These are phyloP conservation scores for Didymella pinodella DNA, from an alignment of 2,329 filamentous ascomycete species.

Conservation along the genomic window DNA sequence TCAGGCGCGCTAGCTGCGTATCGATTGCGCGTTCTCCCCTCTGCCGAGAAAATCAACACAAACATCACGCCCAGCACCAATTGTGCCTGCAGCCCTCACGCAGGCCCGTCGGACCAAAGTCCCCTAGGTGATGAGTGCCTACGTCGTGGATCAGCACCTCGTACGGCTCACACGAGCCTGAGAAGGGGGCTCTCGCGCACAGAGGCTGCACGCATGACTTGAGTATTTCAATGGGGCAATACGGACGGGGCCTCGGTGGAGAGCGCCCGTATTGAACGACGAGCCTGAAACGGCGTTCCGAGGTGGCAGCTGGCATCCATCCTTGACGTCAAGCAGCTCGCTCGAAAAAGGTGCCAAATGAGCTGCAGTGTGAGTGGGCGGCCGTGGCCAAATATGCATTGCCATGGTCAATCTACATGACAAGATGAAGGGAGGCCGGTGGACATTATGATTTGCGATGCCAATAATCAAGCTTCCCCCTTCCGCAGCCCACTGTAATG, in stretches of 20 bases:
- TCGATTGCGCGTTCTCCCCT: constrained; percentile 34
- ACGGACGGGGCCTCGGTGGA: constrained; percentile 16
- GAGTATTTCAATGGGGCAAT: constrained; percentile 18
- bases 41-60: constrained; percentile 15
- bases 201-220: constrained; percentile 18
- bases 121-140: constrained; percentile 3
- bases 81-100: background rate
- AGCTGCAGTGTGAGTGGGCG: constrained; percentile 12
- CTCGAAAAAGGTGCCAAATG: constrained; percentile 8
- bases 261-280: constrained; percentile 18
- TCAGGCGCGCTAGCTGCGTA: constrained; percentile 21
- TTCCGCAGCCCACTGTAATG: constrained; percentile 7
- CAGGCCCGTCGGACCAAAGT: background rate
- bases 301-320: constrained; percentile 15
- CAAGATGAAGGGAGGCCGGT: constrained; percentile 18
- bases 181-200: constrained; percentile 2
- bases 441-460: constrained; percentile 15
- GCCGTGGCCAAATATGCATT: constrained; percentile 16
- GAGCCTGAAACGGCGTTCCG: constrained; percentile 22
- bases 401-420: constrained; percentile 17
- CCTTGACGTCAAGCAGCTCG: constrained; percentile 27
- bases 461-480: constrained; percentile 1
- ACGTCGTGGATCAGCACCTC: background rate
- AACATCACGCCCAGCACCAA: constrained; percentile 5
- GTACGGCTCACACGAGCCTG: constrained; percentile 13